Evolutionary conservation across 257 asterid species (phyloP).

Genomic region (Verbena officinalis): DNA sequence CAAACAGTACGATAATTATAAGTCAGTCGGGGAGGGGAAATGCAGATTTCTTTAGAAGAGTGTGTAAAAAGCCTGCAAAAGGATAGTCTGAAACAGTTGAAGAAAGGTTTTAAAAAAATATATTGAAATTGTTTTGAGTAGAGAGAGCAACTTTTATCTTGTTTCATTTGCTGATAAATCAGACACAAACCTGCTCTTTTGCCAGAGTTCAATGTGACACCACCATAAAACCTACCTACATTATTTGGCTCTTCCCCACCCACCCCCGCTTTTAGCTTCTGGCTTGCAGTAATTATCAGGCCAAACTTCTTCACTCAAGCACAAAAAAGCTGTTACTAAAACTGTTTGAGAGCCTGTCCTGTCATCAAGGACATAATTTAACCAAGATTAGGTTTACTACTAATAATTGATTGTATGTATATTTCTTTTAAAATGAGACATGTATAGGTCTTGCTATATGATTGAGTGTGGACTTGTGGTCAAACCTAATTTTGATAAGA

Average conservation of each 20-base stretch:
- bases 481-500: too few species aligned
- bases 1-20: slow-evolving; percentile 11
- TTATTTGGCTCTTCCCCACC: not conserved
- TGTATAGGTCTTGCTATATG: too few species aligned
- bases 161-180: not conserved
- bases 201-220: not conserved
- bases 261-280: not conserved
- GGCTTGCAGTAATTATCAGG: not conserved
- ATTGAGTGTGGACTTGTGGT: too few species aligned
- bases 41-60: not conserved
- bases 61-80: slow-evolving; percentile 24
- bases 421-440: too few species aligned
- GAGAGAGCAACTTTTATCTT: not conserved
- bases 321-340: not conserved
- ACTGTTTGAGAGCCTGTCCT: not conserved
- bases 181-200: too few species aligned
- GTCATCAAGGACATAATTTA: too few species aligned
- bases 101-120: not conserved
- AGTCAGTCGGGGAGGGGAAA: not conserved
- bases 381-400: too few species aligned
- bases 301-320: not conserved
- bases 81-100: slow-evolving; percentile 7
- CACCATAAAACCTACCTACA: slow-evolving; percentile 15
- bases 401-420: too few species aligned
- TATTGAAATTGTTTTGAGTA: not conserved